These are phyloP conservation scores for Solanum appendiculatum DNA, from an alignment of 257 asterid species.

Conservation along the genomic window DNA sequence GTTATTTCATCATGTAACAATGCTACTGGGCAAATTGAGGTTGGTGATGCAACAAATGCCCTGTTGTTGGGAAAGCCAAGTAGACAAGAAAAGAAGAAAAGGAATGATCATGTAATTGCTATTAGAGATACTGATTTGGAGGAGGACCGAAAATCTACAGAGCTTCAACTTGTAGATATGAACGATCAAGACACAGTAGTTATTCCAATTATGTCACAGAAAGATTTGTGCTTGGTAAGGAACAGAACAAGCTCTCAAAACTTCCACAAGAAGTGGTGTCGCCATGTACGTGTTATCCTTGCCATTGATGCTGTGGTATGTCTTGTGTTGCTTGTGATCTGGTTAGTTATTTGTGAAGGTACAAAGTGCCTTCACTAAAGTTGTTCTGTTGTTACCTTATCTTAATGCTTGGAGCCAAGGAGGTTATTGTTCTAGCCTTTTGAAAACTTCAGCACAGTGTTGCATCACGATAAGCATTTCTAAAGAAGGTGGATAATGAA, in stretches of 20 bases:
- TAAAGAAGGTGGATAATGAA: background rate
- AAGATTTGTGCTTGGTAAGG: slow-evolving; percentile 29
- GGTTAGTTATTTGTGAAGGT: slow-evolving; percentile 68
- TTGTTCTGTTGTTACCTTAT: background rate
- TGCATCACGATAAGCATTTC: background rate
- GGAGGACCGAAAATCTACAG: slow-evolving; percentile 34
- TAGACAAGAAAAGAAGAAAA: slow-evolving; percentile 49
- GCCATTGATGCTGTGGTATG: slow-evolving; percentile 59
- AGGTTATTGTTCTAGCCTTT: background rate
- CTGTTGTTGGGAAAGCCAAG: slow-evolving; percentile 51
- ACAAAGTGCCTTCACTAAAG: slow-evolving; percentile 42
- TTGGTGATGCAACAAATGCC: slow-evolving; percentile 38
- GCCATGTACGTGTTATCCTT: slow-evolving; percentile 47
- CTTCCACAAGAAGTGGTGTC: slow-evolving; percentile 49
- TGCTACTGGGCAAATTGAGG: slow-evolving; percentile 16
- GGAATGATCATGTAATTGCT: slow-evolving; percentile 31
- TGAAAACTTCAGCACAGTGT: background rate
- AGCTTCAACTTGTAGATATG: slow-evolving; percentile 13
- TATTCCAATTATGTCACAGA: slow-evolving; percentile 21
- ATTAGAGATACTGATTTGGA: slow-evolving; percentile 40
- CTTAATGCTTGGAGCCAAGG: background rate
- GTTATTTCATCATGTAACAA: slow-evolving; percentile 24
- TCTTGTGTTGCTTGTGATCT: slow-evolving; percentile 39
- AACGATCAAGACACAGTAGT: slow-evolving; percentile 14
- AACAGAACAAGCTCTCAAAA: slow-evolving; percentile 20